Conservation (phyloP, 1,139 yeast genomes). For the Nakaseomyces delphensis region DNA sequence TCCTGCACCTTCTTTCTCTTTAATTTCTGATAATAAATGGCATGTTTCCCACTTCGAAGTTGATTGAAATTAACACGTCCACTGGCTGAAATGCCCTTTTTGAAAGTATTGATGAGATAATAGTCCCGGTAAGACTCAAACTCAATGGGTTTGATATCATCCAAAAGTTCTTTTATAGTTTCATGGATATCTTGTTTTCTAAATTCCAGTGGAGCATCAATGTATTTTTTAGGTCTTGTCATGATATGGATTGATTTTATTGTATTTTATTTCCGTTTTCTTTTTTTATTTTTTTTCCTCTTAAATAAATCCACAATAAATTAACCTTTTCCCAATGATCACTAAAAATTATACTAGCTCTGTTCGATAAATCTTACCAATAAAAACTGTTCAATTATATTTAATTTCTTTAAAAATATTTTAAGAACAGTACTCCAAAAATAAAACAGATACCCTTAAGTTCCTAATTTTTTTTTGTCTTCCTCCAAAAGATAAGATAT, state of each 20-base stretch:
- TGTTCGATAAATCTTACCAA: too few species aligned
- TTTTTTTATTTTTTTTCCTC: neutral
- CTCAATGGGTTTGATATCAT: constrained; percentile 22
- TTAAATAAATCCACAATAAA: neutral
- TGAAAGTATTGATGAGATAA: constrained; percentile 24
- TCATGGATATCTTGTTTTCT: constrained; percentile 6
- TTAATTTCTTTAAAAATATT: too few species aligned
- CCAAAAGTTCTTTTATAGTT: constrained; percentile 9
- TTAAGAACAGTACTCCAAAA: too few species aligned
- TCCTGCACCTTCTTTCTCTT: neutral
- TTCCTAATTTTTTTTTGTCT: too few species aligned
- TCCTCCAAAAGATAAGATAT: too few species aligned
- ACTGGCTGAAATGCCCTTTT: constrained; percentile 29
- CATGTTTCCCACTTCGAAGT: constrained; percentile 23
- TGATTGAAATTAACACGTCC: constrained; percentile 28
- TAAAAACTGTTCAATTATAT: too few species aligned
- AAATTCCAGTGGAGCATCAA: constrained; percentile 1
- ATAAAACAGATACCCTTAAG: too few species aligned
- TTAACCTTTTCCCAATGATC: neutral
- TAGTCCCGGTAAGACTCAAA: constrained; percentile 31
- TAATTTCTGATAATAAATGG: constrained; percentile 23
- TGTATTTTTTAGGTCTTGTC: neutral
- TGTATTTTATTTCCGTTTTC: neutral
- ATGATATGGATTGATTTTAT: neutral
- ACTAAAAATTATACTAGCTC: too few species aligned